Evolutionary conservation across 2,329 filamentous ascomycete species (phyloP).

Genomic region (Lasiodiplodia sp.): DNA sequence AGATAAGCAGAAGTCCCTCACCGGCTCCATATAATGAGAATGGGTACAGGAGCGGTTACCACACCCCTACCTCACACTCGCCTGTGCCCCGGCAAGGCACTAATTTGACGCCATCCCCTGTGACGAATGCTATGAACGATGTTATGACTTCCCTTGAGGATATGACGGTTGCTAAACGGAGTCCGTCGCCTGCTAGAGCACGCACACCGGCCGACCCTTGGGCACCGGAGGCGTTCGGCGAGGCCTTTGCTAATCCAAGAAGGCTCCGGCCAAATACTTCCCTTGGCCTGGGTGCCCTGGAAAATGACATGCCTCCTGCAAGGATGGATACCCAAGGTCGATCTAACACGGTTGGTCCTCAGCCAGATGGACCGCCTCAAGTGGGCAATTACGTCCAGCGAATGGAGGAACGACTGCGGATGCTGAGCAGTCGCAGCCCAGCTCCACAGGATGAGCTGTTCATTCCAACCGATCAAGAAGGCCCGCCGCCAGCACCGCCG

Average conservation of each 20-base stretch:
- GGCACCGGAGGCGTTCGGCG: conserved; percentile 87
- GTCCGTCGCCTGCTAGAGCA: conserved; percentile 60
- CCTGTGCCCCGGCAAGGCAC: conserved; percentile 55
- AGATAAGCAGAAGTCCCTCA: conserved; percentile 40
- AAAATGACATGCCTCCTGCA: conserved; percentile 57
- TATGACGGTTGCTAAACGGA: conserved; percentile 69
- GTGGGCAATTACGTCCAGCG: conserved; percentile 87
- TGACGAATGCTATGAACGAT: conserved; percentile 96
- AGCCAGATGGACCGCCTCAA: conserved; percentile 69
- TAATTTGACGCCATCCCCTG: conserved; percentile 80
- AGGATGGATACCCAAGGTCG: conserved; percentile 9
- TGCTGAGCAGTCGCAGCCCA: conserved; percentile 63
- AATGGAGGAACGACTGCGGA: conserved; percentile 84
- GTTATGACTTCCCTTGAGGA: conserved; percentile 95
- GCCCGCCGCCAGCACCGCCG: conserved; percentile 67
- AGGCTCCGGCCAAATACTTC: conserved; percentile 69
- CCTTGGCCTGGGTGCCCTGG: conserved; percentile 68
- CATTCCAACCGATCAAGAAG: conserved; percentile 48
- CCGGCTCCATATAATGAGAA: conserved; percentile 37
- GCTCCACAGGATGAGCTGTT: conserved; percentile 58
- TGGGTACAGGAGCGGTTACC: conserved; percentile 50
- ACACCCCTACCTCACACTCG: conserved; percentile 73
- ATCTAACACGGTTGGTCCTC: conserved; percentile 34
- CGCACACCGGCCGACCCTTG: conserved; percentile 74
- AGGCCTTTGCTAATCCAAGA: conserved; percentile 53